phyloP scores from a whole-genome alignment of 495 filamentous ascomycete species.

The Penicillium arizonense region DNA sequence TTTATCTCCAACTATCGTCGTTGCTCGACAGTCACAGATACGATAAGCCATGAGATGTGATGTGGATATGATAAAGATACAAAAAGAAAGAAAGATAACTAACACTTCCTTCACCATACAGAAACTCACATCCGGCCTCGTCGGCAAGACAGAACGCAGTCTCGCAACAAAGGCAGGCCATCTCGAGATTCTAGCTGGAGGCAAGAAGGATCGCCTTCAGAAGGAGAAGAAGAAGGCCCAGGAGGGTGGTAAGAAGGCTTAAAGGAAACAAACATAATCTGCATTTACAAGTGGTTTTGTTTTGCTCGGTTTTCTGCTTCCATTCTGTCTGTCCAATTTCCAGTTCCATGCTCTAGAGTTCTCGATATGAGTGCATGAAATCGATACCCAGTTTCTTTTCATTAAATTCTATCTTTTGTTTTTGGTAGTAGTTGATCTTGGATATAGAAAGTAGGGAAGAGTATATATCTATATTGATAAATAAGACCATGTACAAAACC shows the following conservation, averaged over 20 bases:
- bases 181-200: slow-evolving; percentile 65
- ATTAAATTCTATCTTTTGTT: neutral
- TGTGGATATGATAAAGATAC: neutral
- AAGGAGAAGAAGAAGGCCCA: slow-evolving; percentile 16
- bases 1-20: too few relatives aligned
- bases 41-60: too few relatives aligned
- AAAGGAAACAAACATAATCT: neutral
- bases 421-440: neutral
- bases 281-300: neutral
- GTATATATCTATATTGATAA: neutral
- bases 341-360: neutral
- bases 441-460: neutral
- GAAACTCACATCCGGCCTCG: slow-evolving; percentile 66
- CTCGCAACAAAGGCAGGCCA: slow-evolving; percentile 71
- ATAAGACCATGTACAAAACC: slow-evolving; percentile 13
- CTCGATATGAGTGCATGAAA: slow-evolving; percentile 19
- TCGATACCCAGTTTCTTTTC: slow-evolving; percentile 27
- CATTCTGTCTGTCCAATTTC: neutral
- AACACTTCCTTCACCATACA: slow-evolving; percentile 13
- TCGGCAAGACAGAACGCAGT: slow-evolving; percentile 61
- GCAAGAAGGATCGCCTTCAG: slow-evolving; percentile 54
- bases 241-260: slow-evolving; percentile 6
- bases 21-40: too few relatives aligned
- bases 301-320: neutral
- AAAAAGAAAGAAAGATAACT: neutral